Base-by-base conservation (phyloP, 768 basidiomycete species). In the Mrakia frigida region DNA sequence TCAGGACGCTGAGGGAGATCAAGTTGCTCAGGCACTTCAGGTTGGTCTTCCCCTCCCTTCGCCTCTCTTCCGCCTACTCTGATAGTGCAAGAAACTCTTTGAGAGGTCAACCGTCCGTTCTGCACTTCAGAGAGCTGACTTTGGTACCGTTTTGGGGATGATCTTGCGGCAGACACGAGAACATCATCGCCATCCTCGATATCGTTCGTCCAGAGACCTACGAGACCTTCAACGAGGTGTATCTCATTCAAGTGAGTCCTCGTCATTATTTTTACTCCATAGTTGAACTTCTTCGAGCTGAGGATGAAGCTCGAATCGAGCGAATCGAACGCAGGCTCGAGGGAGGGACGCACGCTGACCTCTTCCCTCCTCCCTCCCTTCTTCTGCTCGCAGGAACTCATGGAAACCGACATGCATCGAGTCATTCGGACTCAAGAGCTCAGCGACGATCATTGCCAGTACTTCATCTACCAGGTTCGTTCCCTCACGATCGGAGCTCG, bases 171-270 rank as follows among this genome's bases (percentile, higher is more conserved):
- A 56, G 69, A 25, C 75, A 70, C 69, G 59, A 92, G 82, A 90
- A 96, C 82, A 95, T 98, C 85, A 98, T 98, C 83, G 89, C 92
- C 16, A 94, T 98, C 82, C 87, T 98, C 77, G 97, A 98, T 82
- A 95, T 98, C 81, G 88, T 96, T 79, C 88, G 89, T 73, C 95
- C 97, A 0, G 85, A 88, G 16, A 87, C 86, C 78, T 85, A 94
- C 79, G 88, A 91, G 65, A 85, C 87, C n/a, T 97, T 98, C 85
- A 91, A 86, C 74, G 96, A 98, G 82, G 95, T 96, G 25, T 89
- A 89, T 67, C 75, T 74, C 46, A 79, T 70, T 43, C 46, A 37
- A 23, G 50, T 41, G 14, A 68, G 71, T 25, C 28, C 31, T 35
- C 63, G n/a, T n/a, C n/a, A n/a, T n/a, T 37, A 21, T 50, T 50